phyloP scores from a whole-genome alignment of 768 basidiomycete species.

The Strobilomyces confusus region DNA sequence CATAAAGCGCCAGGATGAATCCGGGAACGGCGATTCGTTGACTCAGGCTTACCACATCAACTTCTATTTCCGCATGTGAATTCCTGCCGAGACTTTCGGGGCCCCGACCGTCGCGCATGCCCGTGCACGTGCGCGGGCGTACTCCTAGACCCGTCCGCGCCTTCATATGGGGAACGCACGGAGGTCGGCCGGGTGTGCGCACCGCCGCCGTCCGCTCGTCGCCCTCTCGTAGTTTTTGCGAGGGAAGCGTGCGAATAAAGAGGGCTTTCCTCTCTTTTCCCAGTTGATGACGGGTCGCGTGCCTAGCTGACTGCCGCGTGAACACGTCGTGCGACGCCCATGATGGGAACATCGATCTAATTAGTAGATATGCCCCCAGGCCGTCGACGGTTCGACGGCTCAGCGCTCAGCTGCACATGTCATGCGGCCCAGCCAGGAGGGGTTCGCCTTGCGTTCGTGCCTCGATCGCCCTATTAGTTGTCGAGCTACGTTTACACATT shows the following conservation, averaged over 20 bases:
- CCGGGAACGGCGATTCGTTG: background rate
- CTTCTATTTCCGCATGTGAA: background rate
- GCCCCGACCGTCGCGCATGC: background rate
- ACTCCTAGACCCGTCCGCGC: background rate
- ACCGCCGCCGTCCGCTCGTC: too few species aligned
- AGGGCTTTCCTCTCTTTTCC: background rate
- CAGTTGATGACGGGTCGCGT: slow-evolving; percentile 6
- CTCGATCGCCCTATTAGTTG: slow-evolving; percentile 1
- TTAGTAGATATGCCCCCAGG: background rate
- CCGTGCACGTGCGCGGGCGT: background rate
- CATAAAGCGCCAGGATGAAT: background rate
- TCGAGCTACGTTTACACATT: background rate
- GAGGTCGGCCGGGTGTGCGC: too few species aligned
- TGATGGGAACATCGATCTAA: background rate
- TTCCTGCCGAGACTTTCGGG: background rate
- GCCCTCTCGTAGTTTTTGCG: too few species aligned
- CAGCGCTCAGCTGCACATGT: background rate
- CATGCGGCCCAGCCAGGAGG: background rate
- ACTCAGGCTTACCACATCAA: background rate
- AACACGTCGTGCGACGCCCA: background rate
- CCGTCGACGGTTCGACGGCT: too few species aligned
- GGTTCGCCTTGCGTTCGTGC: background rate
- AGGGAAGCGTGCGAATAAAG: too few species aligned
- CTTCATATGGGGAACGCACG: too few species aligned
- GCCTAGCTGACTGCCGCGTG: background rate